Base-by-base conservation (phyloP, 257 asterid species). In the Handroanthus guayacan region DNA sequence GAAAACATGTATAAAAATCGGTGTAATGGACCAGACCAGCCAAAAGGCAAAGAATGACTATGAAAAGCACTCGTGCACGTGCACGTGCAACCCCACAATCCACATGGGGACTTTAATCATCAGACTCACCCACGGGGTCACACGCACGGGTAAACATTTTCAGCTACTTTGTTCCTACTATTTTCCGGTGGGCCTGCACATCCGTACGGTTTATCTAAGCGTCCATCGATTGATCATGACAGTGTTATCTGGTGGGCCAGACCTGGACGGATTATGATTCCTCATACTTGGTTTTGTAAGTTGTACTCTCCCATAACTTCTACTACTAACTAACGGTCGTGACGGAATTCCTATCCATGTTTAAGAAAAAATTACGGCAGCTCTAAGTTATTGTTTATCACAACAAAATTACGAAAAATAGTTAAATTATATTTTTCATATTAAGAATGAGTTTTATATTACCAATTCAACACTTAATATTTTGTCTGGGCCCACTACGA, bases 11-110 rank as follows among this genome's bases (percentile, higher is more conserved):
- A 67, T 57, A 16, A 14, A 14, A 6, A 18, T 36, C 3, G 7
- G 47, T 61, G 51, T 3, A 8, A 41, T 41, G 75, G 55, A 77
- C 67, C 80, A 87, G 91, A 87, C 80, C 85, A 81, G 85, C 72
- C 55, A 62, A 81, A 72, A 55, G 39, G 14, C 45, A 5, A 60
- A 12, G 62, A 50, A 9, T 62, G 79, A 68, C 71, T 72, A 55
- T 50, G 68, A 83, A 84, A 80, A 78, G 86, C 84, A 83, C 76
- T 52, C 78, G 81, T 82, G 92, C 92, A 89, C 88, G 87, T 86
- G 97, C 97, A 89, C 82, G 83, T 85, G 88, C 85, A 86, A 84
- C 90, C 92, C 96, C 92, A 87, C 88, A 87, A 56, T 61, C 87
- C 90, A 85, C 93, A 86, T 82, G 89, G 83, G 75, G 52, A 77